Evolutionary conservation across 208 protist genomes (phyloP), one percentile per base, ranked within the genome.

Genomic region (Leishmania braziliensis): DNA sequence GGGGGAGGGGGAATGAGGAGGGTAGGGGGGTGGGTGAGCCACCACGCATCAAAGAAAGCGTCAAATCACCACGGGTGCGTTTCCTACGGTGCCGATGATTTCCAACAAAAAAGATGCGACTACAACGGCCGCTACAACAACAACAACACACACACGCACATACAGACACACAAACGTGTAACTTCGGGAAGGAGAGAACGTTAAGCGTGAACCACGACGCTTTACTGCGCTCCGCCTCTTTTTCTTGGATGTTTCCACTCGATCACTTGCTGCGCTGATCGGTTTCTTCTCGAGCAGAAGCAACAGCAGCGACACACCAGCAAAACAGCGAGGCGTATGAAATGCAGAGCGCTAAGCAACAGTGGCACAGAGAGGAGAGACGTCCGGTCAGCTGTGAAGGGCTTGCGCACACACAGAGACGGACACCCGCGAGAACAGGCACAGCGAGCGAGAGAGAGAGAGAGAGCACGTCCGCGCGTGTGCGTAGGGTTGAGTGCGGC

Each of bases 91-190:
- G 69, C 46, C 8, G 26, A 16, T 14, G 36, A 75, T 54, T 78
- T 75, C 63, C 16, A 84, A 23, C 68, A 73, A 16, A 71, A 20
- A 60, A 84, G 68, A 80, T 8, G 74, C 58, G 56, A 74, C 36
- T 39, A 50, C 43, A n/a, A 80, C 46, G 46, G 43, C n/a, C 2
- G 26, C 58, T 29, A 46, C 43, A 48, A 39, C 66, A 53, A 71
- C 5, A 71, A 2, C 26, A 14, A 71, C 26, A 76, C 51, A 48
- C 29, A 60, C 50, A 39, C 71, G n/a, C 26, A 76, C 71, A 46
- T 33, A 48, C 5, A 75, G 10, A 60, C 8, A 60, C 71, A 29
- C 16, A 10, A 51, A 72, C n/a, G 39, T 9, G 16, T 39, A 48
- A n/a, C 39, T 9, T 33, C 23, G 39, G 20, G 39, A 72, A 50